Percentiles rank a stretch among this genome's conserved stretches.
phyloP scores from a whole-genome alignment of 2,329 filamentous ascomycete species.

The Stenocarpella maydis region DNA sequence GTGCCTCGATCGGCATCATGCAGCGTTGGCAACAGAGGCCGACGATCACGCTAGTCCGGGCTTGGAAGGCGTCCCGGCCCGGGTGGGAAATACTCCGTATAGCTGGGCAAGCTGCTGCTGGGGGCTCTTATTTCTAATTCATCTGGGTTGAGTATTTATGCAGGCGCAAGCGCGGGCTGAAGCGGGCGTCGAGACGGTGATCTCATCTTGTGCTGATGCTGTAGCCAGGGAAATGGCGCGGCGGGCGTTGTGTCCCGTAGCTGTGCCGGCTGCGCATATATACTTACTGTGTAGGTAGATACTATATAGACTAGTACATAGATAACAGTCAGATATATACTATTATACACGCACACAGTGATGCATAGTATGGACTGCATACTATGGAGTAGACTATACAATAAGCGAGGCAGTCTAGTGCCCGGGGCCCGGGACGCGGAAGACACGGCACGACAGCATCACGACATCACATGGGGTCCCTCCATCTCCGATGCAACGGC shows the following conservation, averaged over 20 bases:
- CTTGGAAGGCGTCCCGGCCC: slow-evolving; percentile 32
- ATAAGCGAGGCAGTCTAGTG: background rate
- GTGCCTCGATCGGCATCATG: slow-evolving; percentile 22
- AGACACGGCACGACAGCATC: slow-evolving; percentile 21
- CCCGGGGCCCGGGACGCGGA: slow-evolving; percentile 18
- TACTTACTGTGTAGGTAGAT: too few species aligned
- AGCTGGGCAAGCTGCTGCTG: background rate
- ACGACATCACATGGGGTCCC: slow-evolving; percentile 6
- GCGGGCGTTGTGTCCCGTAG: background rate
- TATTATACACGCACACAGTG: background rate
- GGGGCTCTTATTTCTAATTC: background rate
- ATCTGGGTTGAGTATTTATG: background rate
- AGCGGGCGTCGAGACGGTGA: background rate
- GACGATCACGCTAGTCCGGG: slow-evolving; percentile 29
- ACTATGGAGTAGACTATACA: background rate
- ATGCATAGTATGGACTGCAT: background rate
- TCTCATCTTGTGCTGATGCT: background rate
- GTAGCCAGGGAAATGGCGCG: too few species aligned
- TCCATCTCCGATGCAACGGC: slow-evolving; percentile 20
- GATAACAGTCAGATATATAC: too few species aligned
- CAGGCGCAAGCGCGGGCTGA: background rate
- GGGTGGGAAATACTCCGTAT: too few species aligned
- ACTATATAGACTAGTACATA: too few species aligned
- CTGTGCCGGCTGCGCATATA: slow-evolving; percentile 1
- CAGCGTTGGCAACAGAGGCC: slow-evolving; percentile 17